Evolutionary conservation across 1,139 yeast species (phyloP).

Genomic region (Sugiyamaella neomexicana): DNA sequence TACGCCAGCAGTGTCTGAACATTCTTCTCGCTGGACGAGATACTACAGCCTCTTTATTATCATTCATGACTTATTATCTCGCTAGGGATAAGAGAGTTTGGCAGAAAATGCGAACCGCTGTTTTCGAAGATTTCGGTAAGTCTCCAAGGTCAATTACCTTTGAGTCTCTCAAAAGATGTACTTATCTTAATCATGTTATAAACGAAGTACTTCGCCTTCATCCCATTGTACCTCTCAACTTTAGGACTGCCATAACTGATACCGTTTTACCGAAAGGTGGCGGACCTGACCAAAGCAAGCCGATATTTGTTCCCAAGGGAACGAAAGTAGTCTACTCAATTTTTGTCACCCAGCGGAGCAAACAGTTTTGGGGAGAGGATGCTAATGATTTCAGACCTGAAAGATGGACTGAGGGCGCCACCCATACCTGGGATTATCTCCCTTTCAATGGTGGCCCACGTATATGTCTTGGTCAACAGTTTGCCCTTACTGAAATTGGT

Average conservation of each 20-base stretch:
- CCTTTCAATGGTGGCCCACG: constrained; percentile 65
- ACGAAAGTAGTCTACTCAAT: constrained; percentile 49
- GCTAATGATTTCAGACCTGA: constrained; percentile 52
- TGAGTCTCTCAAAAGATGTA: constrained; percentile 52
- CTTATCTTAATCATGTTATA: constrained; percentile 49
- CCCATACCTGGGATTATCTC: constrained; percentile 49
- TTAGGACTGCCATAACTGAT: constrained; percentile 48
- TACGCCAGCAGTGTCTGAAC: constrained; percentile 54
- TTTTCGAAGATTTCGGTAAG: constrained; percentile 37
- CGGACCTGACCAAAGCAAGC: constrained; percentile 47
- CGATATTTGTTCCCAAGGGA: constrained; percentile 52
- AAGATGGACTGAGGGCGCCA: constrained; percentile 45
- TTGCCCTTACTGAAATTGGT: constrained; percentile 57
- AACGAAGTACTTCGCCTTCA: constrained; percentile 56
- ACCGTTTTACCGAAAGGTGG: constrained; percentile 57
- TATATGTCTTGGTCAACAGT: constrained; percentile 62
- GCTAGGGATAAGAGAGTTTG: constrained; percentile 48
- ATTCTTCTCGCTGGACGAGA: constrained; percentile 58
- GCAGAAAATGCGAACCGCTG: constrained; percentile 45
- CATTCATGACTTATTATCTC: constrained; percentile 51
- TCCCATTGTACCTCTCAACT: constrained; percentile 58
- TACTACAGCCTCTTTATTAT: constrained; percentile 57
- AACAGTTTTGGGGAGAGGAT: constrained; percentile 51
- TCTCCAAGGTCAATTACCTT: constrained; percentile 40
- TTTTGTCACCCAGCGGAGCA: constrained; percentile 50